Percentiles rank a stretch among this genome's conserved stretches.
phyloP scores from a whole-genome alignment of 1,284 basidiomycete genomes.

The Ganoderma meredithae region DNA sequence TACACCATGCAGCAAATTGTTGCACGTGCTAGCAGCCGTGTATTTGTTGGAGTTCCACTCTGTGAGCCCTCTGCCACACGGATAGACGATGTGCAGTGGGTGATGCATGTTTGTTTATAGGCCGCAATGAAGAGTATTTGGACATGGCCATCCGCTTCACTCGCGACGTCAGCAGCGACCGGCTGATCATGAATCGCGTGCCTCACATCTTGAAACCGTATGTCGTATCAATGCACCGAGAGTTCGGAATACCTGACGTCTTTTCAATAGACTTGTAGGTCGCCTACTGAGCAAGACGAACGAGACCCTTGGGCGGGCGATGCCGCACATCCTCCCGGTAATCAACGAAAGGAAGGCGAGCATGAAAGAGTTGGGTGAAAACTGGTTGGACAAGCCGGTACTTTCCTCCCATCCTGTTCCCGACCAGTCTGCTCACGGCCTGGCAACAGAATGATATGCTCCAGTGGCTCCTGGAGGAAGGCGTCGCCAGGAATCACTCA shows the following conservation, averaged over 20 bases:
- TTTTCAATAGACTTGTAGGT: background rate
- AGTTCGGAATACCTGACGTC: background rate
- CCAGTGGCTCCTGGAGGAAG: conserved; percentile 40
- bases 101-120: conserved; percentile 17
- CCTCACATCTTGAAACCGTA: conserved; percentile 42
- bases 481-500: conserved; percentile 21
- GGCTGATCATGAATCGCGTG: conserved; percentile 32
- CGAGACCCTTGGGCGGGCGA: background rate
- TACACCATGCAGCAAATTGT: conserved; percentile 35
- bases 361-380: conserved; percentile 29
- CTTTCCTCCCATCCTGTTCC: background rate
- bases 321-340: conserved; percentile 26
- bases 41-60: conserved; percentile 40
- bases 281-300: conserved; percentile 12
- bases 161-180: conserved; percentile 14
- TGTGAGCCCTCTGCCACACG: conserved; percentile 28
- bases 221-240: background rate
- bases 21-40: conserved; percentile 37
- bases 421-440: background rate
- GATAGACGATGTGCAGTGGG: background rate
- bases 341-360: conserved; percentile 32
- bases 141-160: conserved; percentile 28
- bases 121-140: conserved; percentile 34
- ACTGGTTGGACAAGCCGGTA: conserved; percentile 38
- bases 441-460: conserved; percentile 37